These are phyloP conservation scores for Aureobasidium mangrovei DNA, from an alignment of 2,329 filamentous ascomycete genomes.

Conservation along the genomic window DNA sequence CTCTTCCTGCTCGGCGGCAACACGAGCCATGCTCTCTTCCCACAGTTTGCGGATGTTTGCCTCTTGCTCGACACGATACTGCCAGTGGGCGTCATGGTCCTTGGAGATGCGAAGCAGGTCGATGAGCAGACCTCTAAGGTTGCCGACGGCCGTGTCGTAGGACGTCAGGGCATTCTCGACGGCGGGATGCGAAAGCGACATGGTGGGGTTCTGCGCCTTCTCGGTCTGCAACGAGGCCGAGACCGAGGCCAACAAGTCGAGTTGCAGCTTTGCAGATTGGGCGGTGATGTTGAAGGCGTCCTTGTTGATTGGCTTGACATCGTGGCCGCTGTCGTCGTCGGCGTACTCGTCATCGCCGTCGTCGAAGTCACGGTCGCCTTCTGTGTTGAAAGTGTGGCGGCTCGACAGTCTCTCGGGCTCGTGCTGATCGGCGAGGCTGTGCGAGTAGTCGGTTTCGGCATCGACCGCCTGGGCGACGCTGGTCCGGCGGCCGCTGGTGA, in stretches of 20 bases:
- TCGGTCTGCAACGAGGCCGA: conserved; percentile 72
- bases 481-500: neutral
- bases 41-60: conserved; percentile 88
- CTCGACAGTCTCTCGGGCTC: conserved; percentile 9
- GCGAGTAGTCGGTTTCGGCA: conserved; percentile 41
- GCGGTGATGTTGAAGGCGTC: conserved; percentile 97
- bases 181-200: conserved; percentile 66
- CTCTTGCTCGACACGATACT: conserved; percentile 86
- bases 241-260: conserved; percentile 82
- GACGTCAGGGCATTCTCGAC: conserved; percentile 70
- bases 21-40: conserved; percentile 97
- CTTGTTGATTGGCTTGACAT: conserved; percentile 65
- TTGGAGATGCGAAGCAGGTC: conserved; percentile 86
- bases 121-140: conserved; percentile 72
- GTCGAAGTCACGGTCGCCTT: conserved; percentile 50
- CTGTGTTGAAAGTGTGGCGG: neutral
- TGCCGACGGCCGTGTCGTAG: conserved; percentile 83
- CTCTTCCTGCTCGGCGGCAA: conserved; percentile 89
- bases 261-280: conserved; percentile 84
- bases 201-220: conserved; percentile 57
- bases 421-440: conserved; percentile 47
- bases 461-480: neutral
- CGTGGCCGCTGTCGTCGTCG: conserved; percentile 71
- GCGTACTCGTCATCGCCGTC: conserved; percentile 62
- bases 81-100: conserved; percentile 94